Percentiles rank a stretch among this genome's conserved stretches.
phyloP scores from a whole-genome alignment of 805 yeast genomes.

The Teunomyces barrocoloradensis region DNA sequence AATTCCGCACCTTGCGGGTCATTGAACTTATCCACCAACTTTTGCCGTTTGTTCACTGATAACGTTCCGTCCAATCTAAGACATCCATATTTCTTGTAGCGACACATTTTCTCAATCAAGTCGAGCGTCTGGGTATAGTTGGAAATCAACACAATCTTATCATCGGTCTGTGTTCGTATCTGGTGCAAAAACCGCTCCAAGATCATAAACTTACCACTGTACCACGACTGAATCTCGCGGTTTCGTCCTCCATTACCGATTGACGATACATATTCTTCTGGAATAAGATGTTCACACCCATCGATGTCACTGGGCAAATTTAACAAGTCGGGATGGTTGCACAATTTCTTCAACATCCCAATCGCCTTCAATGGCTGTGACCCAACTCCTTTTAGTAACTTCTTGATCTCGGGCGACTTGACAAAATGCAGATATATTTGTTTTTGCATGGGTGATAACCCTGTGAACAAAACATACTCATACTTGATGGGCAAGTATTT shows the following conservation, averaged over 20 bases:
- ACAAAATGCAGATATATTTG: slow-evolving; percentile 70
- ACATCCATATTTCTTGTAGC: slow-evolving; percentile 68
- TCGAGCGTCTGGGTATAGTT: slow-evolving; percentile 95
- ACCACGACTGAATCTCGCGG: slow-evolving; percentile 73
- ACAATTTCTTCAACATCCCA: slow-evolving; percentile 81
- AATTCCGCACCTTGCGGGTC: slow-evolving; percentile 88
- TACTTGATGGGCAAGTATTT: slow-evolving; percentile 94
- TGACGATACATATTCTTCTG: slow-evolving; percentile 66
- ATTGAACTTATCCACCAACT: slow-evolving; percentile 85
- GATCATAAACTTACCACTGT: slow-evolving; percentile 83
- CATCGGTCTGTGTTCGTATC: slow-evolving; percentile 79
- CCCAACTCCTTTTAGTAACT: slow-evolving; percentile 61
- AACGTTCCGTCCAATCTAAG: slow-evolving; percentile 89
- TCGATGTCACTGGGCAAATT: slow-evolving; percentile 74
- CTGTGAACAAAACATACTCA: slow-evolving; percentile 94
- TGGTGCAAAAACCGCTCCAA: slow-evolving; percentile 79
- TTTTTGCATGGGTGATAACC: slow-evolving; percentile 73
- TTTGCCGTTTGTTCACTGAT: slow-evolving; percentile 89
- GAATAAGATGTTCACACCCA: slow-evolving; percentile 63
- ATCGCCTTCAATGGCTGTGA: slow-evolving; percentile 89
- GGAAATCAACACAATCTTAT: slow-evolving; percentile 90
- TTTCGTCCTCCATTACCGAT: slow-evolving; percentile 24
- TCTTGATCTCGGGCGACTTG: slow-evolving; percentile 73
- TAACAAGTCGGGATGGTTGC: slow-evolving; percentile 90
- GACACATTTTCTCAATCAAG: slow-evolving; percentile 82